Conservation (phyloP, 1,284 basidiomycete species). For the Athelia psychrophila region DNA sequence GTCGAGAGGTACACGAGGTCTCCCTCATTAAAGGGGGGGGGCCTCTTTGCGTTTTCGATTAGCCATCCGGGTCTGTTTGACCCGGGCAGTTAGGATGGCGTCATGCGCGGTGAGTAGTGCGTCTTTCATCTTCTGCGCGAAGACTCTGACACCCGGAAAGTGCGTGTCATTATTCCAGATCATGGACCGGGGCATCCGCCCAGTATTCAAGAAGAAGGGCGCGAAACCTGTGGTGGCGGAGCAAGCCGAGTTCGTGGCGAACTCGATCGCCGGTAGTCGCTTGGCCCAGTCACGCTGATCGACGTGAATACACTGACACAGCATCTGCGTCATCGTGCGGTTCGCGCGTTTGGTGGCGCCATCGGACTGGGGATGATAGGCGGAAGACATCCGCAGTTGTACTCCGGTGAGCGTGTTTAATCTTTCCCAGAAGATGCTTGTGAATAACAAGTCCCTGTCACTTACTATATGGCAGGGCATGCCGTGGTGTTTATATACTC, state of each 20-base stretch:
- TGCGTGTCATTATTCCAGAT: constrained; percentile 19
- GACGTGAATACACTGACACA: constrained; percentile 18
- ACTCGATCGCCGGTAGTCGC: constrained; percentile 17
- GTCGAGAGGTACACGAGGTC: constrained; percentile 33
- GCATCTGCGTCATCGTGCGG: constrained; percentile 18
- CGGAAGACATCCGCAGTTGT: constrained; percentile 20
- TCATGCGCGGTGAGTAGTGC: constrained; percentile 24
- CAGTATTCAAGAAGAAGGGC: constrained; percentile 33
- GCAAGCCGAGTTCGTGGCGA: constrained; percentile 15
- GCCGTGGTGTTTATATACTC: constrained; percentile 17
- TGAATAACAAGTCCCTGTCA: constrained; percentile 9
- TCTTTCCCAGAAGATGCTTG: constrained; percentile 7
- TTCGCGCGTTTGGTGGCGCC: constrained; percentile 17
- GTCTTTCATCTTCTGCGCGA: constrained; percentile 20
- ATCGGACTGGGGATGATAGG: constrained; percentile 28
- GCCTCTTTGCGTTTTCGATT: constrained; percentile 16
- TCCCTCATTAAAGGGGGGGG: constrained; percentile 14
- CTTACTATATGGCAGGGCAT: constrained; percentile 8
- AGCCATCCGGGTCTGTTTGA: constrained; percentile 24
- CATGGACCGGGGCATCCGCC: constrained; percentile 27
- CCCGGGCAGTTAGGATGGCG: constrained; percentile 20
- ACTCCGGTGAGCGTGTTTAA: constrained; percentile 12
- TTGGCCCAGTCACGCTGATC: constrained; percentile 26
- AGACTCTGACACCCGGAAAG: constrained; percentile 21
- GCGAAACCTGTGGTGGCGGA: constrained; percentile 31